Evolutionary conservation across 2,329 filamentous ascomycete genomes (phyloP).

Genomic region (Tolypocladium nubicola): DNA sequence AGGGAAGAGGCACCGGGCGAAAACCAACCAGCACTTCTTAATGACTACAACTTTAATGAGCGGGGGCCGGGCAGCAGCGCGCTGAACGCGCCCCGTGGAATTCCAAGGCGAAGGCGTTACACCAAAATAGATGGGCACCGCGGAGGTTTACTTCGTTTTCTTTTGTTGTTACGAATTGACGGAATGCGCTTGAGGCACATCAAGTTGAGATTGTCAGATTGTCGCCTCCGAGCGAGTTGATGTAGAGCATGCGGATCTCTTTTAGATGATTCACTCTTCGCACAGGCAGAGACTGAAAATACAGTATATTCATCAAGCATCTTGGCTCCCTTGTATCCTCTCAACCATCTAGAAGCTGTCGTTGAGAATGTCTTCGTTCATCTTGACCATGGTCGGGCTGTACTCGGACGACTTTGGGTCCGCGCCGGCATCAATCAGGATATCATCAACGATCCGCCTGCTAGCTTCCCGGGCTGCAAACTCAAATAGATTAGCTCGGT

Average conservation of each 20-base stretch:
- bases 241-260: not conserved
- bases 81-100: not conserved
- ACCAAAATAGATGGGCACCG: not conserved
- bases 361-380: conserved; percentile 50
- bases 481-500: conserved; percentile 1
- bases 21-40: not conserved
- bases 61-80: not conserved
- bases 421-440: conserved; percentile 65
- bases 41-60: not conserved
- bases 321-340: not conserved
- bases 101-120: not conserved
- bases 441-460: conserved; percentile 69
- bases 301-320: not conserved
- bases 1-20: not conserved
- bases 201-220: not conserved
- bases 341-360: conserved; percentile 43
- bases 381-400: conserved; percentile 55
- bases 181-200: not conserved
- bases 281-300: not conserved
- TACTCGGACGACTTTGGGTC: conserved; percentile 44
- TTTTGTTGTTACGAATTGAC: not conserved
- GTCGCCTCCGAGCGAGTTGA: not conserved
- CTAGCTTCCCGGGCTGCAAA: conserved; percentile 63
- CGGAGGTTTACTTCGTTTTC: not conserved
- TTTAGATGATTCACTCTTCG: not conserved